These are phyloP conservation scores for Arthrobotrys conoides DNA, from an alignment of 2,329 filamentous ascomycete genomes.

Conservation along the genomic window DNA sequence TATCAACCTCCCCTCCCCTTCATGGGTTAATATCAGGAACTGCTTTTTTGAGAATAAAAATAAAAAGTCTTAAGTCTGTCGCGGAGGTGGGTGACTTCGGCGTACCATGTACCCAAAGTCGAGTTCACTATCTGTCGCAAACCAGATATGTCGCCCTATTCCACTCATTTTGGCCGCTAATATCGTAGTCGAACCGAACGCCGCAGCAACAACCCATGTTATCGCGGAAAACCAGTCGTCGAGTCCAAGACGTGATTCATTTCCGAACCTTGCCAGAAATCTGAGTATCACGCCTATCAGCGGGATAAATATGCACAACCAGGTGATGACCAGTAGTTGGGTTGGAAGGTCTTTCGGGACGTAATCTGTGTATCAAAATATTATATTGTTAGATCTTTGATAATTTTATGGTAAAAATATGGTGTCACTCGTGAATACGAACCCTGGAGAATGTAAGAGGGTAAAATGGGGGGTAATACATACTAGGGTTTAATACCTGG, in stretches of 20 bases:
- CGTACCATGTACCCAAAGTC: conserved; percentile 30
- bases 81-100: neutral
- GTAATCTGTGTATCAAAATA: conserved; percentile 44
- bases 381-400: neutral
- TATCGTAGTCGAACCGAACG: conserved; percentile 33
- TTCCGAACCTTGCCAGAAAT: conserved; percentile 43
- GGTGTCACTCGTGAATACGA: neutral
- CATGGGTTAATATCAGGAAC: neutral
- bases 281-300: conserved; percentile 37
- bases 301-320: conserved; percentile 44
- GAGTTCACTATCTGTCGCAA: conserved; percentile 23
- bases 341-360: conserved; percentile 31
- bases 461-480: neutral
- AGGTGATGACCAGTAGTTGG: conserved; percentile 31
- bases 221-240: conserved; percentile 50
- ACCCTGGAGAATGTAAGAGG: neutral
- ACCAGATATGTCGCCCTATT: conserved; percentile 46
- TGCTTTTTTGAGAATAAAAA: no score
- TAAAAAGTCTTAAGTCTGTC: neutral
- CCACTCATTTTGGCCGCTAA: conserved; percentile 23
- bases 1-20: neutral
- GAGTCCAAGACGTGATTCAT: conserved; percentile 29
- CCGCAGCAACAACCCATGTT: conserved; percentile 29
- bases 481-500: conserved; percentile 44
- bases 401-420: neutral